Evolutionary conservation across 257 asterid genomes (phyloP).

Genomic region (Rhazya stricta): DNA sequence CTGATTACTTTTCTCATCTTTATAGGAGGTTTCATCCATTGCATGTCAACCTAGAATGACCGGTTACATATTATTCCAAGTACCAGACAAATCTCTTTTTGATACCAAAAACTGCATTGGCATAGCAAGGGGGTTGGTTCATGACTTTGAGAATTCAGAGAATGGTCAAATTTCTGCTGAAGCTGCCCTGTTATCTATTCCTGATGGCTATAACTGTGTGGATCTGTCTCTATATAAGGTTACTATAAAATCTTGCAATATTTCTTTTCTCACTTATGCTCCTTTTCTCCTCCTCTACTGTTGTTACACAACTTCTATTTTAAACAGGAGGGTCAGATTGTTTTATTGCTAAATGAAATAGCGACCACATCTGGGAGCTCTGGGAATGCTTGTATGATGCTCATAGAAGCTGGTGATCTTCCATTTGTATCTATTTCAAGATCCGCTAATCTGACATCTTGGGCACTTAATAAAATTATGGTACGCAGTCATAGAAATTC

Average conservation of each 20-base stretch:
- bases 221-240: constrained; percentile 85
- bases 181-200: constrained; percentile 61
- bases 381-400: constrained; percentile 77
- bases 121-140: constrained; percentile 57
- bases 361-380: constrained; percentile 55
- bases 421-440: constrained; percentile 66
- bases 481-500: constrained; percentile 23
- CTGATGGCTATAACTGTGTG: constrained; percentile 72
- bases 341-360: constrained; percentile 58
- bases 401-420: constrained; percentile 57
- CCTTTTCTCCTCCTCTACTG: constrained; percentile 24
- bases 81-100: constrained; percentile 66
- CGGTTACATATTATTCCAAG: constrained; percentile 61
- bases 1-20: constrained; percentile 9
- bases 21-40: constrained; percentile 47
- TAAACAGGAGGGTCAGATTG: constrained; percentile 80
- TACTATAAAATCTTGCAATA: constrained; percentile 17
- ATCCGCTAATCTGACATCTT: constrained; percentile 37
- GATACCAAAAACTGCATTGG: constrained; percentile 64
- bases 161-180: constrained; percentile 39
- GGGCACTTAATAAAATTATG: constrained; percentile 64
- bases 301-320: constrained; percentile 17
- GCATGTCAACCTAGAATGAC: constrained; percentile 38
- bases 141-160: constrained; percentile 42
- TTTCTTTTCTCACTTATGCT: constrained; percentile 18